phyloP scores from a whole-genome alignment of 176 grass and related monocot genomes.

The Zoysia japonica region DNA sequence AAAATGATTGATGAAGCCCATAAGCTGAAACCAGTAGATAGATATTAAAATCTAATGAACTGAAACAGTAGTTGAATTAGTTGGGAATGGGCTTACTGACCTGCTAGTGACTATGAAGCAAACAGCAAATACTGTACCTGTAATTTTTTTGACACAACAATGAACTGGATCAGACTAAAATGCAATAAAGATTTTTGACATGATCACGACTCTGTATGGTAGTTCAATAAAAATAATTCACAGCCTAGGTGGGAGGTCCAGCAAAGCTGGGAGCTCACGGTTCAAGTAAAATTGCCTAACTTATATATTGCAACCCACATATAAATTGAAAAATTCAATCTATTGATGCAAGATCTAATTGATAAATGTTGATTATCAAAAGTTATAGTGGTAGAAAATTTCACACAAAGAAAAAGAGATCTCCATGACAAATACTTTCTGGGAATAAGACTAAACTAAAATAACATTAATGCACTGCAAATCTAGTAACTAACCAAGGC shows the following conservation, averaged over 20 bases:
- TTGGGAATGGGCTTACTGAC: slow-evolving; percentile 39
- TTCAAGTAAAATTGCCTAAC: neutral
- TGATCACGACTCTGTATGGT: slow-evolving; percentile 13
- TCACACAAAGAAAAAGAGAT: slow-evolving; percentile 20
- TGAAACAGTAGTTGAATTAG: slow-evolving; percentile 29
- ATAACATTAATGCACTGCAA: slow-evolving; percentile 9
- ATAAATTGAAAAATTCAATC: neutral
- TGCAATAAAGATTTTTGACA: slow-evolving; percentile 7
- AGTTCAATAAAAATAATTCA: slow-evolving; percentile 1
- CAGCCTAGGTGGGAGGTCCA: neutral
- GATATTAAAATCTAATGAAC: slow-evolving; percentile 36
- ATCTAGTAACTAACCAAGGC: slow-evolving; percentile 65
- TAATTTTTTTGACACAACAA: slow-evolving; percentile 34
- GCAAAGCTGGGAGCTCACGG: neutral
- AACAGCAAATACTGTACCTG: slow-evolving; percentile 90
- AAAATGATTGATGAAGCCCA: slow-evolving; percentile 93
- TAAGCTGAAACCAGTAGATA: slow-evolving; percentile 61
- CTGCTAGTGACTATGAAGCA: slow-evolving; percentile 80
- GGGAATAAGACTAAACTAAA: slow-evolving; percentile 2
- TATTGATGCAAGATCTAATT: neutral
- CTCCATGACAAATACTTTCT: neutral
- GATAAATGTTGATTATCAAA: neutral
- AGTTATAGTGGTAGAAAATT: slow-evolving; percentile 19
- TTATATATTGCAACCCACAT: neutral
- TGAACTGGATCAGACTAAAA: slow-evolving; percentile 29